Percentiles rank a stretch among this genome's conserved stretches.
Evolutionary conservation across 495 filamentous ascomycete genomes (phyloP).

Genomic region (Hyaloscypha bicolor): DNA sequence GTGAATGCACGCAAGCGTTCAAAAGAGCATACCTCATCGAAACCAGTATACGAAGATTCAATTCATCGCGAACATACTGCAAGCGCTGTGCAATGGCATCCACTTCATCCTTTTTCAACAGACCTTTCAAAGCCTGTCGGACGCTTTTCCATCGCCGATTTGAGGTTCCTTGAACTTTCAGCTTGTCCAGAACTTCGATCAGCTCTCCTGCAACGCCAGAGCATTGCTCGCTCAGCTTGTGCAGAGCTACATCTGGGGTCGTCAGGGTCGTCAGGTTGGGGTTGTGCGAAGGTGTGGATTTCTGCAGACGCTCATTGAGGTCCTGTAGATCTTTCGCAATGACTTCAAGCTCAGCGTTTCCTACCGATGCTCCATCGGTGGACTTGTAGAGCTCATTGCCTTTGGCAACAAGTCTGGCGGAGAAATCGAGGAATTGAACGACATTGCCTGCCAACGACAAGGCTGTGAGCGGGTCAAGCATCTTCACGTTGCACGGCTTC

Average conservation of each 20-base stretch:
- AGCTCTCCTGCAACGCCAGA: background rate
- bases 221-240: background rate
- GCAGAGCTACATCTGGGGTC: background rate
- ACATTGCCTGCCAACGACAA: slow-evolving; percentile 1
- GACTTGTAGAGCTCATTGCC: slow-evolving; percentile 4
- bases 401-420: background rate
- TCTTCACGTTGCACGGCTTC: background rate
- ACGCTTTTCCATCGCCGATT: slow-evolving; percentile 7
- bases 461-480: slow-evolving; percentile 9
- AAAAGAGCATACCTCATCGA: background rate
- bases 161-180: background rate
- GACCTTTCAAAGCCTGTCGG: background rate
- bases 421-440: slow-evolving; percentile 17
- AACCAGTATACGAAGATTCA: slow-evolving; percentile 4
- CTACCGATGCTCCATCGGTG: background rate
- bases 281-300: background rate
- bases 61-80: background rate
- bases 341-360: background rate
- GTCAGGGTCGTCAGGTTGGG: background rate
- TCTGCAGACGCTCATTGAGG: background rate
- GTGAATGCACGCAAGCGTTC: background rate
- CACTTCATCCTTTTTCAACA: background rate
- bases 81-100: background rate
- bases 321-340: slow-evolving; percentile 2
- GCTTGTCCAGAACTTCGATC: background rate